These are phyloP conservation scores for Clavispora phyllophila DNA, from an alignment of 805 yeast species.

Conservation along the genomic window DNA sequence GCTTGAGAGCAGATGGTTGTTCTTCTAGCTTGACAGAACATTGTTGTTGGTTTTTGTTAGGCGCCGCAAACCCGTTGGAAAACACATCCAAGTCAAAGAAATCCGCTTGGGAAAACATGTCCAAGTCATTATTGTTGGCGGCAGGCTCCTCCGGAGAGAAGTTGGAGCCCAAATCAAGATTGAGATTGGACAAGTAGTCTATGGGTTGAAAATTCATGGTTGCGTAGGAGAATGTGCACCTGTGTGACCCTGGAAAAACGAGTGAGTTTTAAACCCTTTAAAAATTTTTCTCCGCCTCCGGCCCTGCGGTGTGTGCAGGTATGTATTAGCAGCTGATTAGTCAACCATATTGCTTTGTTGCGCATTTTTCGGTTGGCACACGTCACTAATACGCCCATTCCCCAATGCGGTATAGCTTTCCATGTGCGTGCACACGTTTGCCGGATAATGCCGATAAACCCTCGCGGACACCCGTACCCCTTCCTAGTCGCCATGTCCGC, in stretches of 20 bases:
- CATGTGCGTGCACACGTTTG: background rate
- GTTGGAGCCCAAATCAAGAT: conserved; percentile 31
- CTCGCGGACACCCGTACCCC: background rate
- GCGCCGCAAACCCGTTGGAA: conserved; percentile 15
- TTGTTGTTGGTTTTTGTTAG: conserved; percentile 7
- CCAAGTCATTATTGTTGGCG: conserved; percentile 27
- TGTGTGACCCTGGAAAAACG: background rate
- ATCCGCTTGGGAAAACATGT: conserved; percentile 35
- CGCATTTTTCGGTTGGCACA: background rate
- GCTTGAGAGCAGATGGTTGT: too few relatives aligned
- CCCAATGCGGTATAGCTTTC: background rate
- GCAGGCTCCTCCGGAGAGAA: conserved; percentile 16
- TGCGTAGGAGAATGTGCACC: background rate
- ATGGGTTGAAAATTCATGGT: conserved; percentile 38
- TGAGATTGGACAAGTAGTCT: conserved; percentile 36
- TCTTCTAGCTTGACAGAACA: conserved; percentile 6
- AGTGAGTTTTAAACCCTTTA: background rate
- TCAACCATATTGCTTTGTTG: background rate
- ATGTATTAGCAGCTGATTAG: background rate
- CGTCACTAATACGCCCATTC: background rate
- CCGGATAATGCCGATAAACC: background rate
- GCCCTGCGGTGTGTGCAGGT: background rate
- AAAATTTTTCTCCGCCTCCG: conserved; percentile 1
- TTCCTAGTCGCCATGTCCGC: too few relatives aligned
- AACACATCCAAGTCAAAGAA: conserved; percentile 37